These are phyloP conservation scores for Xerocomellus dryophilus DNA, from an alignment of 768 basidiomycete genomes.

Conservation along the genomic window DNA sequence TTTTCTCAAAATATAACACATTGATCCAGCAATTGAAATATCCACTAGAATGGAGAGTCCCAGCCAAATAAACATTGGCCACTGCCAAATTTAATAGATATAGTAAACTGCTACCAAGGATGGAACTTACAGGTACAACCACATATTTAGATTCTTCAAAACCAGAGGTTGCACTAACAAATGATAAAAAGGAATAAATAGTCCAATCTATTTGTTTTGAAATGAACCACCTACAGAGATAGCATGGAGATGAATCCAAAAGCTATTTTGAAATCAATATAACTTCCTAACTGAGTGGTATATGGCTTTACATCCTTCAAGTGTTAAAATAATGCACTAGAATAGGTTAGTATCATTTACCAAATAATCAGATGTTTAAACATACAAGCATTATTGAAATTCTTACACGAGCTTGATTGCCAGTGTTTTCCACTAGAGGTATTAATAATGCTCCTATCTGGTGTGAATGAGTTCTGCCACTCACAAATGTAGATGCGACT, in stretches of 20 bases:
- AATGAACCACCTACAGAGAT: conserved; percentile 12
- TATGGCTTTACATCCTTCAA: conserved; percentile 20
- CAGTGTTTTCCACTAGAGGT: conserved; percentile 8
- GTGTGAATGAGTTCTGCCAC: background rate
- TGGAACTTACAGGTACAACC: background rate
- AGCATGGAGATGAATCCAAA: conserved; percentile 14
- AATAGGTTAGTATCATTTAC: background rate
- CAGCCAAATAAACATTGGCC: conserved; percentile 21
- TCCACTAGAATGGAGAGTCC: conserved; percentile 21
- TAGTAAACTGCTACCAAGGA: background rate
- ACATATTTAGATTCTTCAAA: background rate
- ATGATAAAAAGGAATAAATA: background rate
- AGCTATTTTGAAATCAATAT: conserved; percentile 10
- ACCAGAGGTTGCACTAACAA: background rate
- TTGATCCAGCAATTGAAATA: conserved; percentile 22
- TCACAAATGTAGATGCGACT: conserved; percentile 25
- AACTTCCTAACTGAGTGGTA: background rate
- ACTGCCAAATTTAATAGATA: conserved; percentile 9
- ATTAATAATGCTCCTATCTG: background rate
- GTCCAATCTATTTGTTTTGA: background rate
- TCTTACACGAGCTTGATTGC: background rate
- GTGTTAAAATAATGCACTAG: conserved; percentile 14
- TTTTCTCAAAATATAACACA: conserved; percentile 15
- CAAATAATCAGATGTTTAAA: background rate
- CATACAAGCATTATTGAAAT: conserved; percentile 20